Evolutionary conservation across 202 grass and related monocot genomes (phyloP).

Genomic region (Cymbopogon flexuosus): DNA sequence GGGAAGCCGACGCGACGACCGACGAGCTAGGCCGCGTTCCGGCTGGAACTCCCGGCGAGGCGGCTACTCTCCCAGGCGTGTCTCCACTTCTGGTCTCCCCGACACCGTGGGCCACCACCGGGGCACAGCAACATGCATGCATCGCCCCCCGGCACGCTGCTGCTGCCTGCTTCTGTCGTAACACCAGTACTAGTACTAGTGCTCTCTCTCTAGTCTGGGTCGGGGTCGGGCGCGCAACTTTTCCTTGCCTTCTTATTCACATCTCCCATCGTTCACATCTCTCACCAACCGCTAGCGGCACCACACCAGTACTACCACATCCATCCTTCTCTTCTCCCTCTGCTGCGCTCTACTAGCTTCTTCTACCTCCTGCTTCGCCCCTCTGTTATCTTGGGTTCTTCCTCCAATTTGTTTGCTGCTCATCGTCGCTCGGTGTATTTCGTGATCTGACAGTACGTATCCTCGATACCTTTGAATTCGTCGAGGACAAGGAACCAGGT

Average conservation of each 20-base stretch:
- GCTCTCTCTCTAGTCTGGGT: background rate
- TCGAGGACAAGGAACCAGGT: background rate
- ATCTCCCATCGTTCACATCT: slow-evolving; percentile 46
- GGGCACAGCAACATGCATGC: slow-evolving; percentile 30
- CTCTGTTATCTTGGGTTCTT: background rate
- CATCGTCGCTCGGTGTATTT: background rate
- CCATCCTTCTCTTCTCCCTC: background rate
- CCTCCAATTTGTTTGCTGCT: background rate
- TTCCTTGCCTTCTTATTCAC: slow-evolving; percentile 59
- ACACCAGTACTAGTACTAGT: background rate
- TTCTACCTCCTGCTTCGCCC: background rate
- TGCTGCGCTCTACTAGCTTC: no score
- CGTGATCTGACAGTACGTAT: background rate
- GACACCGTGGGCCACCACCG: slow-evolving; percentile 16
- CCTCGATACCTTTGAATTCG: background rate
- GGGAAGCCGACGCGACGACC: background rate
- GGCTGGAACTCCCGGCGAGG: background rate
- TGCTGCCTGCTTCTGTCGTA: background rate
- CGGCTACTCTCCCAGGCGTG: background rate
- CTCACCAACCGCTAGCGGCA: slow-evolving; percentile 28
- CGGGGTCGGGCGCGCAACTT: slow-evolving; percentile 14
- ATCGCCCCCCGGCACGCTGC: slow-evolving; percentile 17
- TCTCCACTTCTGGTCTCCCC: slow-evolving; percentile 14
- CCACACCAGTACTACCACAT: background rate
- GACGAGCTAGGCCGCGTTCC: background rate